A percentile compares a stretch with the other conserved stretches of the same genome.
Evolutionary conservation across 225 moss, liverwort and hornwort species (phyloP).

Genomic region (Straminergon stramineum): DNA sequence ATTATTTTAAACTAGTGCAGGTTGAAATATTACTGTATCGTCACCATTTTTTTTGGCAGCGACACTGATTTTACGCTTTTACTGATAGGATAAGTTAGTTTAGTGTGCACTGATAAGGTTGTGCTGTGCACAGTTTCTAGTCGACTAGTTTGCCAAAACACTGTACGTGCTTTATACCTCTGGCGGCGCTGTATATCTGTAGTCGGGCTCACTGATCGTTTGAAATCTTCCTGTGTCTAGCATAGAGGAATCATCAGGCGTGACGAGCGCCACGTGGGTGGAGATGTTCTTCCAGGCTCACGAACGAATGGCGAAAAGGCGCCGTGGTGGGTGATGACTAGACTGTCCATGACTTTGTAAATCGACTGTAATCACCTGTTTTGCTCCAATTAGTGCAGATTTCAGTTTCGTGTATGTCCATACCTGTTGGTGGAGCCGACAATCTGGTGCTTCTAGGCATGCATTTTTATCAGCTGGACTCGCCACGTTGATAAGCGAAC

Average conservation of each 20-base stretch:
- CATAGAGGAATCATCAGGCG: neutral
- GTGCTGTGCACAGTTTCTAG: neutral
- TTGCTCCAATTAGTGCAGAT: neutral
- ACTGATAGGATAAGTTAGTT: neutral
- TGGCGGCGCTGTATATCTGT: neutral
- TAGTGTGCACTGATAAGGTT: neutral
- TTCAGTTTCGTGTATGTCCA: neutral
- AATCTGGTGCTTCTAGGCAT: neutral
- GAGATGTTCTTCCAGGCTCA: neutral
- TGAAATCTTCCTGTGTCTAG: neutral
- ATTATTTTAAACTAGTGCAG: neutral
- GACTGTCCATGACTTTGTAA: neutral
- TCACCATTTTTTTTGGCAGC: neutral
- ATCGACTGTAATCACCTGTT: neutral
- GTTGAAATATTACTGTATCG: neutral
- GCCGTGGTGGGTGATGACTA: conserved; percentile 6
- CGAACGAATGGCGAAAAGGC: neutral
- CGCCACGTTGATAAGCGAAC: neutral
- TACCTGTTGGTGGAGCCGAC: conserved; percentile 20
- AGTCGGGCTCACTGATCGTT: neutral
- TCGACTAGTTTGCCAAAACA: neutral
- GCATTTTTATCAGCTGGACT: neutral
- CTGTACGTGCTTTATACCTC: neutral
- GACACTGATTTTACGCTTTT: neutral
- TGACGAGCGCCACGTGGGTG: neutral